Base-by-base conservation (phyloP, 1,284 basidiomycete genomes). In the Trichosporon asahii region DNA sequence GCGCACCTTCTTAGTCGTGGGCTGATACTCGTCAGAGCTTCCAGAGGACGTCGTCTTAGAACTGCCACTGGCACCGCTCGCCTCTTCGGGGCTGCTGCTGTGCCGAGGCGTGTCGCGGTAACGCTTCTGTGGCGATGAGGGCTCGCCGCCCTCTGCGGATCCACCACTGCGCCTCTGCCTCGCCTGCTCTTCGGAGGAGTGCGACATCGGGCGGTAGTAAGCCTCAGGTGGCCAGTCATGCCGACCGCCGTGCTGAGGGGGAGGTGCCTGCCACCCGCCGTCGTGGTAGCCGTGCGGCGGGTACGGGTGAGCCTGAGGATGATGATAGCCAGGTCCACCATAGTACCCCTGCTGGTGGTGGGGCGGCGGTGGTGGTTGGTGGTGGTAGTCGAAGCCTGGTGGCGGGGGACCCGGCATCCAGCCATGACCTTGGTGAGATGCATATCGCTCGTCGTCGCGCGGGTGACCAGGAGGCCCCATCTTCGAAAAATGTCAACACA, bases 1-100 rank as follows among this genome's bases (percentile, higher is more conserved):
- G 9, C 57, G 29, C 14, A 31, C n/a, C 4, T 18, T 29, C 57
- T 61, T 61, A 6, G 57, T 61, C 29, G 57, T 33, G 29, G 57
- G 57, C 57, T 31, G 57, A 18, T 61, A 61, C 15, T 61, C 57
- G 57, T 61, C 57, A 8, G 57, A 61, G 29, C 57, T 61, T 5
- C 27, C 57, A 6, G 57, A 61, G 14, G 57, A 61, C 18, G 33
- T 4, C 6, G 57, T 61, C 57, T 31, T 29, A 3, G 57, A 61
- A 15, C 57, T 61, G 5, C 29, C 29, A 14, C 21, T 31, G 18
- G 11, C 29, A 31, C 29, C 29, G 27, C 27, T 31, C 2, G 27
- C 14, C 7, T 61, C 57, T 2, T 61, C 57, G 57, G 57, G 29
- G 27, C 14, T 31, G 31, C 57, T 31, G 29, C 57, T 61, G 57